Base-by-base conservation (phyloP, 208 protist species). In the Crithidia expoeki region DNA sequence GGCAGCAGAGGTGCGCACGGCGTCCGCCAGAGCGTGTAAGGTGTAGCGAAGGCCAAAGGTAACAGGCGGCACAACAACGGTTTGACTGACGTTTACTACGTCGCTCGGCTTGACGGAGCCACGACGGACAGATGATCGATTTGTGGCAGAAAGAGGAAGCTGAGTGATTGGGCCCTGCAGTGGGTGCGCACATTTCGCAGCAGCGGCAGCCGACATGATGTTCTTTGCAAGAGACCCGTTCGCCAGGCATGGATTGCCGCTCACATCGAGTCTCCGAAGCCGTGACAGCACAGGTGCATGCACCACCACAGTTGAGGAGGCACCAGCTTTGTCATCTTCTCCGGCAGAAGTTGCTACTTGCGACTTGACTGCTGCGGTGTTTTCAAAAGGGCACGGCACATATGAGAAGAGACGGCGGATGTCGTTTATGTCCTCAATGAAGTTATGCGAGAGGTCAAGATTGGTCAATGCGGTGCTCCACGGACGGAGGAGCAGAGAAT, bases 371-470 rank as follows among this genome's bases (percentile, higher is more conserved):
- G 32, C 23, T 28, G 19, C 9, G 11, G 34, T 55, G 27, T 7
- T 21, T 36, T 36, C 36, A 27, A 51, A 27, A 17, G 72, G 49
- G 32, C 51, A 65, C 10, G 0, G 49, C 11, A 67, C 50, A 1
- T 58, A n/a, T 2, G 32, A 12, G 16, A 69, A 17, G 28, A 74
- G 58, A 0, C 68, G 66, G 10, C 60, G 68, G 2, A 75, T 49
- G 19, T 69, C 57, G 28, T 33, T 28, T 1, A 72, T 23, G 40
- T 79, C 72, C 56, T 84, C 79, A 25, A 84, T 64, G 50, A 62
- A 74, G 71, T 80, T 84, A 33, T 73, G 23, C 1, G 79, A 73
- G 21, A 84, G 44, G n/a, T 84, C 79, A 0, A 84, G 55, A 21
- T 38, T 38, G n/a, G 62, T 60, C 23, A 84, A 23, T 10, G 62